Percentiles rank a stretch among this genome's conserved stretches.
These are phyloP conservation scores for Phytopythium helicoides DNA, from an alignment of 352 stramenopile genomes.

Conservation along the genomic window DNA sequence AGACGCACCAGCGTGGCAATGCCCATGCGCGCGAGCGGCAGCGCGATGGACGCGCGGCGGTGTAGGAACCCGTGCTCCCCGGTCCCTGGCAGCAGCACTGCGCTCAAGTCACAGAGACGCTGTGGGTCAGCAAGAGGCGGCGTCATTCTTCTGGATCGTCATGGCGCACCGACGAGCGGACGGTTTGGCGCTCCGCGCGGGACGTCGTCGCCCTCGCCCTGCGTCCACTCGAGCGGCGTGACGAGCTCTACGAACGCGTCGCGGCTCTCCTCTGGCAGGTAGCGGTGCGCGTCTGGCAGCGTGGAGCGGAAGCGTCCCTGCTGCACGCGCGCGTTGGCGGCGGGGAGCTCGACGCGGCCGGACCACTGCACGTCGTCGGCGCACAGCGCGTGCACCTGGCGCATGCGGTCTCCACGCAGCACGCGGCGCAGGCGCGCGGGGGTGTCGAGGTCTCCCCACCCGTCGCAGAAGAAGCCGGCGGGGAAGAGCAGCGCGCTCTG, in stretches of 20 bases:
- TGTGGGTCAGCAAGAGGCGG: background rate
- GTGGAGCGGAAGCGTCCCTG: constrained; percentile 61
- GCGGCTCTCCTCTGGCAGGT: constrained; percentile 54
- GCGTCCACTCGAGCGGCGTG: constrained; percentile 53
- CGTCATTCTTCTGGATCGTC: background rate
- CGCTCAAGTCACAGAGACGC: constrained; percentile 6
- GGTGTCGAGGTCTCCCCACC: constrained; percentile 73
- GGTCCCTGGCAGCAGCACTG: constrained; percentile 68
- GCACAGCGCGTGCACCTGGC: constrained; percentile 38
- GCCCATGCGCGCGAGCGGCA: constrained; percentile 59
- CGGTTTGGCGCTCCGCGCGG: constrained; percentile 19
- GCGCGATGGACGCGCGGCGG: constrained; percentile 55
- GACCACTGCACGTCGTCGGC: constrained; percentile 31
- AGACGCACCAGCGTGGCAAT: constrained; percentile 38
- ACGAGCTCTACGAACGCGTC: constrained; percentile 70
- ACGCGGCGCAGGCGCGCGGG: constrained; percentile 48
- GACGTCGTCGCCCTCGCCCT: constrained; percentile 1
- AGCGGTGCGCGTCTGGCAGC: constrained; percentile 46
- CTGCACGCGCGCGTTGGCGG: constrained; percentile 37
- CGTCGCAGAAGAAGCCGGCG: constrained; percentile 77
- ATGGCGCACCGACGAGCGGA: constrained; percentile 35
- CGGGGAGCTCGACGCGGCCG: constrained; percentile 15
- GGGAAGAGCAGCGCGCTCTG: constrained; percentile 77
- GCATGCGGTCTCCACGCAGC: constrained; percentile 64
- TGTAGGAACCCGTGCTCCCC: constrained; percentile 79